Conservation (phyloP, 106 monocot genomes). For the Allium sativum region DNA sequence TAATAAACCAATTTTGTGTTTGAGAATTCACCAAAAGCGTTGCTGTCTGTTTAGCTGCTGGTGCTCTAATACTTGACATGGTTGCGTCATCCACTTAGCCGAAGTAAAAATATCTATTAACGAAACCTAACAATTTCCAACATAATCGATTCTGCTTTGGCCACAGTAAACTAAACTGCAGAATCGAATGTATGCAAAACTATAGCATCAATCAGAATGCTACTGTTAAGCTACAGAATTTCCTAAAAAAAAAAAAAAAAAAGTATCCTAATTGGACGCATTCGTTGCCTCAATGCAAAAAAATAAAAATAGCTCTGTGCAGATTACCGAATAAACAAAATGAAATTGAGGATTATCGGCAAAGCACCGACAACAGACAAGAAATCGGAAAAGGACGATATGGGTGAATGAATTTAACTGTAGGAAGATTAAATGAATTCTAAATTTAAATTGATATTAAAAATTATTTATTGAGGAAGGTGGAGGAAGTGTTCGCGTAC, state of each 20-base stretch:
- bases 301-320: not conserved
- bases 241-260: not conserved
- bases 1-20: not conserved
- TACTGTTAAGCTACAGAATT: not conserved
- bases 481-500: not conserved
- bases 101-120: not conserved
- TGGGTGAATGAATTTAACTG: not conserved
- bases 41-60: constrained; percentile 78
- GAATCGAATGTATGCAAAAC: not conserved
- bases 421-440: not conserved
- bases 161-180: not conserved
- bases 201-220: not conserved
- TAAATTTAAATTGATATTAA: not conserved
- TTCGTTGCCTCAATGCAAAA: not conserved
- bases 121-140: not conserved
- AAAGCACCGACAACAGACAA: not conserved
- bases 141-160: not conserved
- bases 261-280: not conserved
- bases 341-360: not conserved
- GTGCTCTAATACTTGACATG: constrained; percentile 91
- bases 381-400: constrained; percentile 4
- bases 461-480: not conserved
- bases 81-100: not conserved
- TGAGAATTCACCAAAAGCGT: constrained; percentile 50
- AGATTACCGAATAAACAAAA: not conserved